Percentiles rank a stretch among this genome's conserved stretches.
Evolutionary conservation across 345 rosid species (phyloP).

Genomic region (Brassica juncea): DNA sequence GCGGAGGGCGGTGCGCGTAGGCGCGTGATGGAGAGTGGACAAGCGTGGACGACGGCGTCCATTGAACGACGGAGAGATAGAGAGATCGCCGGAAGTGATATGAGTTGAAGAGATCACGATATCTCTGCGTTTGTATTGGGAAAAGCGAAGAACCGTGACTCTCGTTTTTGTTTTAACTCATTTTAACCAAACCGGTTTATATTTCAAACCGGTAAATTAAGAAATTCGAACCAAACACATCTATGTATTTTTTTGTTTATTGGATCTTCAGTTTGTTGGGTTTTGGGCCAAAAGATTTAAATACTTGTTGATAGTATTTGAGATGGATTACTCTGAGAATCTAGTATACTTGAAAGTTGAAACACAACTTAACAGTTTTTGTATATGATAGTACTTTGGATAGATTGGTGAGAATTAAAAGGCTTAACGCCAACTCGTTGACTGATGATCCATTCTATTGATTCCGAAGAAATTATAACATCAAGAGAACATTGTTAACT

Average conservation of each 20-base stretch:
- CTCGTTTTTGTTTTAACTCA: neutral
- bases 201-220: neutral
- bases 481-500: neutral
- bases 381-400: too few relatives aligned
- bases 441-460: neutral
- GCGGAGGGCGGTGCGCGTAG: conserved; percentile 42
- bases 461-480: neutral
- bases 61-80: conserved; percentile 33
- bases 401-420: neutral
- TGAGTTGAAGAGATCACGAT: neutral
- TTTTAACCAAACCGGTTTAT: conserved; percentile 26
- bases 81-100: conserved; percentile 28
- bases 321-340: too few relatives aligned
- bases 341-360: too few relatives aligned
- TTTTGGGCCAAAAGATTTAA: neutral
- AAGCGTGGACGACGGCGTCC: conserved; percentile 47
- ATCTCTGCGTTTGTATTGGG: conserved; percentile 38
- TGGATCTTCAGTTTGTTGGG: neutral
- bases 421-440: neutral
- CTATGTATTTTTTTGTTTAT: neutral
- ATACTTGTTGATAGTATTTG: neutral
- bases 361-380: too few relatives aligned
- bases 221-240: neutral
- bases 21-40: conserved; percentile 39
- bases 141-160: conserved; percentile 25